phyloP scores from a whole-genome alignment of 2,329 filamentous ascomycete species.

The Hymenoscyphus linearis region DNA sequence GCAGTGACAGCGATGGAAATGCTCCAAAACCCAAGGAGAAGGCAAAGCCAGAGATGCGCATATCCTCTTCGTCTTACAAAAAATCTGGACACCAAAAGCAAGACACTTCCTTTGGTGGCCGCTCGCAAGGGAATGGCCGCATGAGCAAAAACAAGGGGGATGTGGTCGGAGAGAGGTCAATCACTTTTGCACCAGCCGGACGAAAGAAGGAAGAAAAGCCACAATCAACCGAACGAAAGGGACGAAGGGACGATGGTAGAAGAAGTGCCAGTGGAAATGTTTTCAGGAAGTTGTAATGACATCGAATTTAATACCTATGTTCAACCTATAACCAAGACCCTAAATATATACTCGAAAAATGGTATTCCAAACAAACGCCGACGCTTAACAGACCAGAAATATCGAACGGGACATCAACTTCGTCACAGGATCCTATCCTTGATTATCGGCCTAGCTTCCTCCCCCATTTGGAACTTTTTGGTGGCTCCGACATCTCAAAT shows the following conservation, averaged over 20 bases:
- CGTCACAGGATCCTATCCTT: constrained; percentile 1
- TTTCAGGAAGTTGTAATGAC: constrained; percentile 57
- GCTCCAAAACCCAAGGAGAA: constrained; percentile 28
- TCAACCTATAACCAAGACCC: constrained; percentile 4
- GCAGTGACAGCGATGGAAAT: constrained; percentile 40
- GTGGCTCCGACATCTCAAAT: constrained; percentile 30
- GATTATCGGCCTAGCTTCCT: constrained; percentile 24
- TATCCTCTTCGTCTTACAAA: constrained; percentile 63
- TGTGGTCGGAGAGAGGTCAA: constrained; percentile 57
- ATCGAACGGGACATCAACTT: constrained; percentile 10
- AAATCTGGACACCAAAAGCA: constrained; percentile 47
- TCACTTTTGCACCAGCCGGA: constrained; percentile 65
- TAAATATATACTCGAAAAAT: constrained; percentile 11
- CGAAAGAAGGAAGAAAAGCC: constrained; percentile 43
- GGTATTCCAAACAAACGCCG: constrained; percentile 8
- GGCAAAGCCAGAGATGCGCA: constrained; percentile 49
- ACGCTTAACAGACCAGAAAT: constrained; percentile 11
- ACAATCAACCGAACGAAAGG: constrained; percentile 19
- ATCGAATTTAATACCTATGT: constrained; percentile 2
- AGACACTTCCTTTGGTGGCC: constrained; percentile 53
- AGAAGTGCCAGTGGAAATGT: constrained; percentile 73
- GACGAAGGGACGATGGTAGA: constrained; percentile 39
- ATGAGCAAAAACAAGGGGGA: constrained; percentile 43
- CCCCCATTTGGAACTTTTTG: constrained; percentile 29
- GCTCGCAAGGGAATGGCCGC: constrained; percentile 46